Evolutionary conservation across 2,329 filamentous ascomycete species (phyloP), one percentile per base, ranked within the genome.

Genomic region (Xylariaceae sp.): DNA sequence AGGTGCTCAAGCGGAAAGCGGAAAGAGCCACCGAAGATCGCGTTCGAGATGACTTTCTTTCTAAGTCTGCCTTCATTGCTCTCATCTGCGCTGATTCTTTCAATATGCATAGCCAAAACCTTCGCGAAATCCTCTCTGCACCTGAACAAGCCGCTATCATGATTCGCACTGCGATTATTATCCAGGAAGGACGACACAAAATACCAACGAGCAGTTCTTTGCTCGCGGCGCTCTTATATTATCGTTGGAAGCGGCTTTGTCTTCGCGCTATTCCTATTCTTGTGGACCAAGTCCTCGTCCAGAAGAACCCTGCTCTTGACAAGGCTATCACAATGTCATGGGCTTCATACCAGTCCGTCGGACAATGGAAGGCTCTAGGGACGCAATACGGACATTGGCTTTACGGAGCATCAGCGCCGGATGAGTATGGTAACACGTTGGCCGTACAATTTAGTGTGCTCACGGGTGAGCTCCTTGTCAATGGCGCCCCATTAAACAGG

Each of bases 381-480:
- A 19, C 36, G 21, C 43, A 45, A 29, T 39, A 49, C 12, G 24
- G 37, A 1, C 55, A 57, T 48, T 68, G 69, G 56, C 28, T 74
- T 21, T 43, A 75, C 1, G 49, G 58, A 7, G 9, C n/a, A 8
- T 48, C 53, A 6, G 17, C 21, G 11, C 12, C 11, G 14, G 41
- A 41, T 28, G 17, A 36, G n/a, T 19, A 33, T 29, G 47, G 28
- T 3, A 36, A 23, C 2, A 26, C 59, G 4, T 60, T 72, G 19
- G 5, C 26, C 3, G 73, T 82, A 3, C 76, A 80, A 23, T 79
- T 79, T 60, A 83, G 84, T 58, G 45, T 84, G 0, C 60, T 87
- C 2, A 79, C 74, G 0, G 83, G 79, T 0, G 73, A 79, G 21
- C 69, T 88, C 0, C 72, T 85, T 0, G 75, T 87, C 0, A 75